Evolutionary conservation across 1,139 yeast genomes (phyloP), one percentile per base, ranked within the genome.

Genomic region (Hemisphaericaspora xylanilytica): DNA sequence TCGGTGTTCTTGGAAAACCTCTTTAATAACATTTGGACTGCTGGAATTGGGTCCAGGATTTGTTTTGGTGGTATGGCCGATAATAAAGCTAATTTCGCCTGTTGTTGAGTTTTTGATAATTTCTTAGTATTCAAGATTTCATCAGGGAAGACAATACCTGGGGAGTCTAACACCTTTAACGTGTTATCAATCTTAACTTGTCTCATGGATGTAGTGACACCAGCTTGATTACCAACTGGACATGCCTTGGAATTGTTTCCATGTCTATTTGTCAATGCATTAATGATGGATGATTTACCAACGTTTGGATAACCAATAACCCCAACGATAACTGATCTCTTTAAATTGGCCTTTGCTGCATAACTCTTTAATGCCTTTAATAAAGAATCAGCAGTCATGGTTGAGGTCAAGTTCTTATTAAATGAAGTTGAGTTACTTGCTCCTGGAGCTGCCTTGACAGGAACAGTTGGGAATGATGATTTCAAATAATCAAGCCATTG

Each of bases 181-280:
- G 89, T 89, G 57, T 81, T 85, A 60, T 92, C 98, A 45, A 92
- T 78, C 65, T 92, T 92, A 44, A 92, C 89, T 62, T 89, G 95
- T 65, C 97, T 80, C 61, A 92, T 70, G 3, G 92, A 72, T 1
- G 96, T 90, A 22, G 98, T 92, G 28, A 92, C 92, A 59, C 98
- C 98, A 3, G 99, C 97, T 65, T 86, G 94, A 55, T 95, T 94
- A 33, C 98, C 99, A 25, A 87, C 95, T 11, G 98, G 97, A 59
- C 98, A 92, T 9, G 92, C 94, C 52, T 75, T 78, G 32, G 80
- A 69, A 43, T 58, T 57, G 48, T 70, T 67, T 37, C 92, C 89
- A 56, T 87, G 94, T 65, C 95, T 82, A 39, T 86, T 76, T 9
- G 95, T 82, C 47, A 92, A 73, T 3, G 96, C 87, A 59, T 92